A percentile compares a stretch with the other conserved stretches of the same genome.
Conservation (phyloP, 139 green algal species). For the Picocystis salinarum region DNA sequence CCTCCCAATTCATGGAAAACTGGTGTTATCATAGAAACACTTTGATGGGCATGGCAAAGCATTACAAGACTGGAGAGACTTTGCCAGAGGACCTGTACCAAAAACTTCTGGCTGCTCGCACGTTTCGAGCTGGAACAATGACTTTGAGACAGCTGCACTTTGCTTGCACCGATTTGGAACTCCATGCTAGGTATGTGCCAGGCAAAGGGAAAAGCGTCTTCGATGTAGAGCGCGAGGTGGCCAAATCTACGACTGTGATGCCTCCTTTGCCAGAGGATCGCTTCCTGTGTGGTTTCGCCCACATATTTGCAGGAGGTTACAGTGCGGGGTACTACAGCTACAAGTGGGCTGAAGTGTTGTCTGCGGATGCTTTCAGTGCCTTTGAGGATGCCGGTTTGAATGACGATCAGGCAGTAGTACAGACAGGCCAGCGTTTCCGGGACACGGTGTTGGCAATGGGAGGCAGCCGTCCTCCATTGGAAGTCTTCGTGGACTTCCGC, state of each 20-base stretch:
- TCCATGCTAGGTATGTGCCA: constrained; percentile 63
- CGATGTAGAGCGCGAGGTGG: constrained; percentile 44
- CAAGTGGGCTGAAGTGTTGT: constrained; percentile 89
- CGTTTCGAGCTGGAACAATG: constrained; percentile 33
- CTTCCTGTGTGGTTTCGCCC: constrained; percentile 83
- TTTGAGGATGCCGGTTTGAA: constrained; percentile 80
- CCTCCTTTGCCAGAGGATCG: constrained; percentile 66
- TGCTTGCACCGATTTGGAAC: constrained; percentile 61
- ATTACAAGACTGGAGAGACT: constrained; percentile 62
- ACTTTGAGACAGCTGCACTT: constrained; percentile 68
- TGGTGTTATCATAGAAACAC: constrained; percentile 56
- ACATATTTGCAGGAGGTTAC: constrained; percentile 95
- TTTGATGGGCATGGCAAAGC: constrained; percentile 65
- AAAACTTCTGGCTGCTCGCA: constrained; percentile 42
- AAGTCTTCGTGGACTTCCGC: constrained; percentile 65
- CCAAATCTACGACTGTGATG: constrained; percentile 39
- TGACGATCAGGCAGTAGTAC: constrained; percentile 12
- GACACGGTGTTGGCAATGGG: constrained; percentile 82
- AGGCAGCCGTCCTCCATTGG: constrained; percentile 43
- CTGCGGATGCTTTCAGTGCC: constrained; percentile 74
- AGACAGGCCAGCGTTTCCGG: constrained; percentile 48
- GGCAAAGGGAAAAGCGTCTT: constrained; percentile 31
- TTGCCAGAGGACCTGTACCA: constrained; percentile 79
- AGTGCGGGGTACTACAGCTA: constrained; percentile 60
- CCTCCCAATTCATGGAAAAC: constrained; percentile 83